Evolutionary conservation across 805 yeast genomes (phyloP), one percentile per base, ranked within the genome.

Genomic region (Candida coleopterorum): DNA sequence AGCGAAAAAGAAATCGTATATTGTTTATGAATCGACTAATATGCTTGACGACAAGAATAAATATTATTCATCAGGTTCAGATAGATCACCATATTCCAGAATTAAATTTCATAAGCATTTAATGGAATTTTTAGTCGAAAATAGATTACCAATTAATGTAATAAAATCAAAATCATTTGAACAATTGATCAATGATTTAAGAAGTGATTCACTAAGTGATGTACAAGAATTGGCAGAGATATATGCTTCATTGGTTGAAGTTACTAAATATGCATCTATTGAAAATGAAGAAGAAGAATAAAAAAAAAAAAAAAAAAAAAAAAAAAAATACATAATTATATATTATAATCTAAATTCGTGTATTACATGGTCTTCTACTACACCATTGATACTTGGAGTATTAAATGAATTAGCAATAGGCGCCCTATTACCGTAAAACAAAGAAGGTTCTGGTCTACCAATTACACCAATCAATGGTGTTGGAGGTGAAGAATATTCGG

Each of bases 141-240:
- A 75, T 51, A 73, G 72, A 47, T 53, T 75, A 9, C 65, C 75
- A 0, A 62, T 74, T 21, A 58, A 56, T 16, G 65, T 68, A 8
- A 68, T 74, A n/a, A 70, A 69, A 51, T 67, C 75, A 34, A 68
- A 60, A 16, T 61, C 75, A 7, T 75, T 75, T 46, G 72, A 70
- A 48, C 79, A 75, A 43, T 48, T 75, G 28, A 57, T 75, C 11
- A 68, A 64, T 45, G 75, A 75, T 29, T 57, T 75, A 41, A 59
- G 73, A 35, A 70, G 77, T 0, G 74, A 67, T 22, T 65, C 75
- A 1, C 55, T 75, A 3, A 42, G 50, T 2, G 80, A 74, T 41
- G 53, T 75, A 43, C 52, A 60, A 29, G 79, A 73, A 37, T 52
- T 75, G 42, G 64, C 73, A 6, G 57, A 58, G 18, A 50, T 72